Percentiles rank a stretch among this genome's conserved stretches.
These are phyloP conservation scores for Ascocoryne sarcoides DNA, from an alignment of 2,329 filamentous ascomycete genomes.

Conservation along the genomic window DNA sequence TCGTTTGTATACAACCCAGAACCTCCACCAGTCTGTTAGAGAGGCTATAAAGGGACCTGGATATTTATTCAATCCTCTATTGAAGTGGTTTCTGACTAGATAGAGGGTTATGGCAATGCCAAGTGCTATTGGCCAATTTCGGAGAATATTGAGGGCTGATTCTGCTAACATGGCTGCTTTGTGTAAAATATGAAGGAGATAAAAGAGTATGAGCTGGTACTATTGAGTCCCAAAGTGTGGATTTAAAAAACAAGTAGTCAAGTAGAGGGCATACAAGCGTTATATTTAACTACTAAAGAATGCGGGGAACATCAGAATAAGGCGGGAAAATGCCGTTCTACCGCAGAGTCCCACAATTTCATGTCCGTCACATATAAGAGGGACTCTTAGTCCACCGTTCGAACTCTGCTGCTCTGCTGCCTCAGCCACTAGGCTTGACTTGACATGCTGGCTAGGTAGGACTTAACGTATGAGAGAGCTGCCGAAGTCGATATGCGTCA, in stretches of 20 bases:
- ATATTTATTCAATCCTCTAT: slow-evolving; percentile 57
- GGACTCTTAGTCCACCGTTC: not conserved
- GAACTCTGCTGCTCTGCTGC: not conserved
- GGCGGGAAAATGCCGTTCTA: not conserved
- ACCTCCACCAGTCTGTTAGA: slow-evolving; percentile 65
- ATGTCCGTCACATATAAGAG: not conserved
- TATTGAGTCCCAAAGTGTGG: slow-evolving; percentile 1
- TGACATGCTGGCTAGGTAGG: not conserved
- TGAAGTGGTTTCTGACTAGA: slow-evolving; percentile 40
- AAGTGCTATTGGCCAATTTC: slow-evolving; percentile 36
- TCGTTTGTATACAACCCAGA: slow-evolving; percentile 57
- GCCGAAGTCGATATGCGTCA: too few relatives aligned
- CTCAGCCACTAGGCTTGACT: not conserved
- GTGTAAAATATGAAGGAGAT: not conserved
- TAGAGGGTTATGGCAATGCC: slow-evolving; percentile 31
- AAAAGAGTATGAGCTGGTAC: too few relatives aligned
- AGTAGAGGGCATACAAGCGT: not conserved
- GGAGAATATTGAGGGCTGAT: slow-evolving; percentile 10
- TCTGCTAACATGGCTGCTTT: slow-evolving; percentile 15
- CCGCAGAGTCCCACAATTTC: not conserved
- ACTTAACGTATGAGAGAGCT: slow-evolving; percentile 8
- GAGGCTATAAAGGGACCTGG: slow-evolving; percentile 63
- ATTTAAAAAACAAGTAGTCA: not conserved
- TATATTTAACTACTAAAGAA: not conserved
- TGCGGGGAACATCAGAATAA: not conserved